A percentile compares a stretch with the other conserved stretches of the same genome.
These are phyloP conservation scores for Plenodomus lindquistii DNA, from an alignment of 2,329 filamentous ascomycete species.

Conservation along the genomic window DNA sequence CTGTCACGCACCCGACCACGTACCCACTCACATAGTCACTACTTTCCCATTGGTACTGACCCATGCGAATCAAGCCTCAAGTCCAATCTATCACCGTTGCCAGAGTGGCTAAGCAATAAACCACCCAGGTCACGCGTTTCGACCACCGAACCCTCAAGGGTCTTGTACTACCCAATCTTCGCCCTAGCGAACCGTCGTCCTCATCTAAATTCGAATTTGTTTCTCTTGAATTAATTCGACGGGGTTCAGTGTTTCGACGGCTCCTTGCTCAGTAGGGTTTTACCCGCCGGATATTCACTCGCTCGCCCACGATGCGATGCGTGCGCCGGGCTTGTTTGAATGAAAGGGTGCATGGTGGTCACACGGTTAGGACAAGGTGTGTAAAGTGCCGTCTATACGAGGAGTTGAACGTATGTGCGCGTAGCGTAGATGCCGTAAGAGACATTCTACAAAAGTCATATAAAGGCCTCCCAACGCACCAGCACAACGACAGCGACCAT, in stretches of 20 bases:
- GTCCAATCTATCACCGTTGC: not conserved
- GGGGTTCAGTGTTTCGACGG: slow-evolving; percentile 13
- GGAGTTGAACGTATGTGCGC: not conserved
- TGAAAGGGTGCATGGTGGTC: slow-evolving; percentile 5
- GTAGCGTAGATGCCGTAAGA: not conserved
- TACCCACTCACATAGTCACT: not conserved
- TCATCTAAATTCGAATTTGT: slow-evolving; percentile 17
- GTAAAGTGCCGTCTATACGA: not conserved
- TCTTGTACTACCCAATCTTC: slow-evolving; percentile 10
- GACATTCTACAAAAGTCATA: not conserved
- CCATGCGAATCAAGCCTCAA: not conserved
- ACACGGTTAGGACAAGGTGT: slow-evolving; percentile 2
- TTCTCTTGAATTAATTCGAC: slow-evolving; percentile 15
- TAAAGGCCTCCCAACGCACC: too few species aligned
- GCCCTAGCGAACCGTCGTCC: slow-evolving; percentile 1
- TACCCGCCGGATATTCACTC: slow-evolving; percentile 24
- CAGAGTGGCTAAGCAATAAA: slow-evolving; percentile 11
- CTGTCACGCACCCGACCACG: not conserved
- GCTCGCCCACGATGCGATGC: not conserved
- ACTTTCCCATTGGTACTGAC: not conserved
- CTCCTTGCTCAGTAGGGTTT: slow-evolving; percentile 15
- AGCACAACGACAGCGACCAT: too few species aligned
- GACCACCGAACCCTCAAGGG: slow-evolving; percentile 7
- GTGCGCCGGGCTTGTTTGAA: slow-evolving; percentile 3
- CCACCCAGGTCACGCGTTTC: slow-evolving; percentile 21